phyloP scores from a whole-genome alignment of 768 basidiomycete genomes.

The Auricularia heimuer region DNA sequence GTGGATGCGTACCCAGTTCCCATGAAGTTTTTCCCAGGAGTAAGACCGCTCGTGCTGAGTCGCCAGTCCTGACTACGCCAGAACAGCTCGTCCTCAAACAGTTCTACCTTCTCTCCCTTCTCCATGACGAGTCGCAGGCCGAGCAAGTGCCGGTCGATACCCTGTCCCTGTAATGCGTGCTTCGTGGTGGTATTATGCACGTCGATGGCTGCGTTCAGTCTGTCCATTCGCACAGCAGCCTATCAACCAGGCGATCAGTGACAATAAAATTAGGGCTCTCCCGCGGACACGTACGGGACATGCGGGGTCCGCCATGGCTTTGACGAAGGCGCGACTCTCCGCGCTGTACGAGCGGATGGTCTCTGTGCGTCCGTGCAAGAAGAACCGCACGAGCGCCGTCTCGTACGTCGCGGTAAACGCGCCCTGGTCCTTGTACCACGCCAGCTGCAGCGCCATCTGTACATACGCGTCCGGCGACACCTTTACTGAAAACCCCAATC shows the following conservation, averaged over 20 bases:
- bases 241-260: constrained; percentile 9
- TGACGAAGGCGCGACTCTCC: constrained; percentile 69
- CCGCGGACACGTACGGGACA: constrained; percentile 32
- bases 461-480: constrained; percentile 74
- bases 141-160: constrained; percentile 86
- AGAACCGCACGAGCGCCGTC: constrained; percentile 80
- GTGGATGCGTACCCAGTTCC: constrained; percentile 61
- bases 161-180: constrained; percentile 69
- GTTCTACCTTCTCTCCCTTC: constrained; percentile 42
- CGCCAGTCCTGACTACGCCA: constrained; percentile 72
- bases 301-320: constrained; percentile 54
- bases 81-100: constrained; percentile 77
- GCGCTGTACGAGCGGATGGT: constrained; percentile 68
- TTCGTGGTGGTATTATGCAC: constrained; percentile 65
- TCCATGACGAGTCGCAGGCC: constrained; percentile 63
- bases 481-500: constrained; percentile 27
- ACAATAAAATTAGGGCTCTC: background rate
- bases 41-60: constrained; percentile 81
- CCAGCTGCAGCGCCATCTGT: constrained; percentile 86
- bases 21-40: constrained; percentile 74
- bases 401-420: constrained; percentile 86
- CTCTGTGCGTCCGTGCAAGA: constrained; percentile 82
- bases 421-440: constrained; percentile 74
- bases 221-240: constrained; percentile 29
- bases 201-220: constrained; percentile 58